Percentiles rank a stretch among this genome's conserved stretches.
phyloP scores from a whole-genome alignment of 2,329 filamentous ascomycete species.

The Paraconiothyrium brasiliense region DNA sequence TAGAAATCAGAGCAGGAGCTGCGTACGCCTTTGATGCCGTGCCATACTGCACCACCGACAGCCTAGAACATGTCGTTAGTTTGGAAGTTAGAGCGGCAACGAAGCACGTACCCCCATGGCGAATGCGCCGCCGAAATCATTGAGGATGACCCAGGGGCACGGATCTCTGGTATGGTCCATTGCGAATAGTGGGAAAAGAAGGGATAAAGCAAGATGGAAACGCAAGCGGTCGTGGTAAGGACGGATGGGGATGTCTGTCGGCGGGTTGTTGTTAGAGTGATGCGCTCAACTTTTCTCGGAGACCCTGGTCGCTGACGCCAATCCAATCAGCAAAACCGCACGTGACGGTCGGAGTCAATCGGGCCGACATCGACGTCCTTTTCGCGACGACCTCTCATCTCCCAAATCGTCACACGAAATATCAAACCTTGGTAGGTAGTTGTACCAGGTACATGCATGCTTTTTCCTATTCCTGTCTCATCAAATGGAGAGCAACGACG shows the following conservation, averaged over 20 bases:
- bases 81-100: conserved; percentile 8
- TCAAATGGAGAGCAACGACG: neutral
- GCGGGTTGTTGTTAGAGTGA: conserved; percentile 31
- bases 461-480: neutral
- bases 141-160: conserved; percentile 95
- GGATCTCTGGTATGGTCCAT: conserved; percentile 98
- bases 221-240: conserved; percentile 17
- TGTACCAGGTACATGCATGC: neutral
- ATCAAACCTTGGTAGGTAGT: neutral
- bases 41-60: conserved; percentile 74
- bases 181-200: conserved; percentile 19
- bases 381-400: conserved; percentile 9
- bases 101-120: conserved; percentile 83
- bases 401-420: neutral
- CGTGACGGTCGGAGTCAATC: conserved; percentile 17
- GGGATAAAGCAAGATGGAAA: neutral
- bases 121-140: conserved; percentile 97
- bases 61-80: conserved; percentile 39
- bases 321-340: conserved; percentile 5
- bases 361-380: conserved; percentile 20
- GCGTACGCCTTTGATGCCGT: conserved; percentile 92
- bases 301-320: conserved; percentile 23
- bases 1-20: neutral
- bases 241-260: conserved; percentile 53
- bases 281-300: conserved; percentile 44